These are phyloP conservation scores for Penicillium soppii DNA, from an alignment of 495 filamentous ascomycete genomes.

Conservation along the genomic window DNA sequence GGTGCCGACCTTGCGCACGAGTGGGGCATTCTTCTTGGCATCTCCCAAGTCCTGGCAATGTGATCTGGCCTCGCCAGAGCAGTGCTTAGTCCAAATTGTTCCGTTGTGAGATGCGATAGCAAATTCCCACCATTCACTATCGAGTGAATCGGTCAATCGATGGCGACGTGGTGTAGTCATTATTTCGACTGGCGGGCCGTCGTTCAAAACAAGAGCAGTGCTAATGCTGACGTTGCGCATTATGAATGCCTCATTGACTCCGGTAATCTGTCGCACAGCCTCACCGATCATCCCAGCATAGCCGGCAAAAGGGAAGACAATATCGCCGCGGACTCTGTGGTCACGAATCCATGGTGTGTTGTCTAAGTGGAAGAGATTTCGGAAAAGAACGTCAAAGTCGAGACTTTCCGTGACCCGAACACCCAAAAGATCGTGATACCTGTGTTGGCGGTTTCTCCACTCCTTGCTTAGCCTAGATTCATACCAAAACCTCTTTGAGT, in stretches of 20 bases:
- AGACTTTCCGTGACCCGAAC: not conserved
- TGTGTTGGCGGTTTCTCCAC: not conserved
- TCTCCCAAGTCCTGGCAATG: not conserved
- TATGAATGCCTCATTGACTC: conserved; percentile 11
- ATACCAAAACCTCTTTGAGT: not conserved
- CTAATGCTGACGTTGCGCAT: conserved; percentile 25
- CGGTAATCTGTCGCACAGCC: conserved; percentile 40
- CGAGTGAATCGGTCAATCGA: conserved; percentile 31
- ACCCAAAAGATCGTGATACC: not conserved
- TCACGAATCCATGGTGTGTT: conserved; percentile 19
- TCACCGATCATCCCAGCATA: conserved; percentile 48
- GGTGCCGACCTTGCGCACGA: not conserved
- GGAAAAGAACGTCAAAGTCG: conserved; percentile 18
- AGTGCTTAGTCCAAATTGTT: conserved; percentile 40
- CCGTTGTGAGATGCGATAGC: conserved; percentile 39
- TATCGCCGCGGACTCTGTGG: conserved; percentile 41
- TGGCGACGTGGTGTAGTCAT: conserved; percentile 35
- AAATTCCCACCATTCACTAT: conserved; percentile 50
- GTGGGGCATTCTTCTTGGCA: not conserved
- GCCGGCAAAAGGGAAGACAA: conserved; percentile 46
- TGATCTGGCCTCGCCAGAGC: conserved; percentile 29
- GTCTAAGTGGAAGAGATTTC: conserved; percentile 23
- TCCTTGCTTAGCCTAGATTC: conserved; percentile 1
- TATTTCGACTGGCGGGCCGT: conserved; percentile 24
- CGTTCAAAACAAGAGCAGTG: conserved; percentile 29